Percentiles rank a stretch among this genome's conserved stretches.
phyloP scores from a whole-genome alignment of 257 asterid genomes.

The Solanum pennellii region DNA sequence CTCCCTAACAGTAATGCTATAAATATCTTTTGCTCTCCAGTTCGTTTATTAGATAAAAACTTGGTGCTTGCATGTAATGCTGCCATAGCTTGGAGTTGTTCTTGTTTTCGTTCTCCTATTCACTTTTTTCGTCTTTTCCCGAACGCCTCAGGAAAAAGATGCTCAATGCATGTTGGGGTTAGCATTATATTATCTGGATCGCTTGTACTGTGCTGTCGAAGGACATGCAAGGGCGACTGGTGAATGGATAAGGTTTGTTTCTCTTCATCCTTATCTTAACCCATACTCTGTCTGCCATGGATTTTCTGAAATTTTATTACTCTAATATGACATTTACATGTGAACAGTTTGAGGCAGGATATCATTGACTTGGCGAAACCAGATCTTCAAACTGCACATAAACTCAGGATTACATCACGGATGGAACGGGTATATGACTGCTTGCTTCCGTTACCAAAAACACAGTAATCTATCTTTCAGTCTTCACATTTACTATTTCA shows the following conservation, averaged over 20 bases:
- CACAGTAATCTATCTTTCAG: conserved; percentile 8
- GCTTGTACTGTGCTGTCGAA: conserved; percentile 69
- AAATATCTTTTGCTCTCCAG: not conserved
- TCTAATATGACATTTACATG: not conserved
- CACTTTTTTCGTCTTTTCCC: not conserved
- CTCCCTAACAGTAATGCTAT: not conserved
- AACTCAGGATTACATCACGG: conserved; percentile 52
- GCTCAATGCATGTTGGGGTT: conserved; percentile 77
- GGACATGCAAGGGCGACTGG: conserved; percentile 77
- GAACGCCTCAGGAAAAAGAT: conserved; percentile 55
- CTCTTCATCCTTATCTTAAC: not conserved
- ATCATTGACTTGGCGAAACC: conserved; percentile 82
- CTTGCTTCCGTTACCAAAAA: conserved; percentile 64
- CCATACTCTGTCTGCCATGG: not conserved
- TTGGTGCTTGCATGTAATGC: not conserved
- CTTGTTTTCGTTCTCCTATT: not conserved
- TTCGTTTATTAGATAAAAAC: not conserved
- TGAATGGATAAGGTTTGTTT: conserved; percentile 82
- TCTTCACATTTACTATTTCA: not conserved
- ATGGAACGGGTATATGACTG: conserved; percentile 83
- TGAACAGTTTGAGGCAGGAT: conserved; percentile 72
- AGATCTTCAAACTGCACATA: conserved; percentile 32
- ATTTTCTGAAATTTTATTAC: not conserved
- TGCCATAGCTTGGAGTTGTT: not conserved
- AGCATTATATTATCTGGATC: conserved; percentile 69